Percentiles rank a stretch among this genome's conserved stretches.
These are phyloP conservation scores for Oxyria digyna DNA, from an alignment of 148 eudicot species.

Conservation along the genomic window DNA sequence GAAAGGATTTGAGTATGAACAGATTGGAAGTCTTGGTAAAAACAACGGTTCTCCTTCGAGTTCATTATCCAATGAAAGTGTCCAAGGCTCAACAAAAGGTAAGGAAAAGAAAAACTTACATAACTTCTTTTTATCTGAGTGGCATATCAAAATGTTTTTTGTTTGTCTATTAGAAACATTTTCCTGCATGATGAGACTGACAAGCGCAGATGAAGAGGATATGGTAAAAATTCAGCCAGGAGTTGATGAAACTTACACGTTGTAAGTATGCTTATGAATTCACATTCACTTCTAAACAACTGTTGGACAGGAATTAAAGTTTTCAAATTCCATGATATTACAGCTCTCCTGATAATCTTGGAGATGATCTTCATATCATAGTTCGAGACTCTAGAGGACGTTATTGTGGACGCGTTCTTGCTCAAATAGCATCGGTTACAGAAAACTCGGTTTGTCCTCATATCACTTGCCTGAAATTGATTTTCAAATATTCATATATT, in stretches of 20 bases:
- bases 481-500: too few relatives aligned
- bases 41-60: neutral
- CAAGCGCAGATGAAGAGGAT: constrained; percentile 40
- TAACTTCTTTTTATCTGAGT: neutral
- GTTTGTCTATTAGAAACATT: constrained; percentile 25
- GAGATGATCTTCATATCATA: constrained; percentile 33
- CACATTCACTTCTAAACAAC: neutral
- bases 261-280: constrained; percentile 20
- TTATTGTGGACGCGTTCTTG: constrained; percentile 32
- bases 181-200: constrained; percentile 29
- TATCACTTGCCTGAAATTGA: neutral
- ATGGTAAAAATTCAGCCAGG: constrained; percentile 41
- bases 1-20: constrained; percentile 51
- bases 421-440: constrained; percentile 32
- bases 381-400: constrained; percentile 35
- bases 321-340: neutral
- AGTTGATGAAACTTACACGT: constrained; percentile 36
- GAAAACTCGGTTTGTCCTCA: constrained; percentile 24
- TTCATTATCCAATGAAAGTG: constrained; percentile 31
- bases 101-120: neutral
- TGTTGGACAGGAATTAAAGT: neutral
- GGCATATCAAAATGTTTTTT: neutral
- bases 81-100: constrained; percentile 29
- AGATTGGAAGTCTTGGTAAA: constrained; percentile 21
- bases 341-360: constrained; percentile 38